A percentile compares a stretch with the other conserved stretches of the same genome.
phyloP scores from a whole-genome alignment of 306 rosid genomes.

The Lathyrus oleraceus region DNA sequence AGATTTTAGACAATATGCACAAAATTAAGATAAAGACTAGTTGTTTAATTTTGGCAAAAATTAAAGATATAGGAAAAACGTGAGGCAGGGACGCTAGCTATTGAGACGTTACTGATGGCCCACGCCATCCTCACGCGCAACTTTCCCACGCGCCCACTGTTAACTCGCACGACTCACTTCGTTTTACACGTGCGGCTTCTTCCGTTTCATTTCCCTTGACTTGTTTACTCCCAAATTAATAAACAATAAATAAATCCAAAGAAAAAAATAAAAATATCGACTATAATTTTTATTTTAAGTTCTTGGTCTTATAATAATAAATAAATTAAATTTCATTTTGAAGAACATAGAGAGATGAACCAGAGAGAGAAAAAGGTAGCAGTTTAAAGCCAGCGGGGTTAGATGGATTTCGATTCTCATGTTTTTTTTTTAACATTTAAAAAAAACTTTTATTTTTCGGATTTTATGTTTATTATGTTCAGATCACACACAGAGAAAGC shows the following conservation, averaged over 20 bases:
- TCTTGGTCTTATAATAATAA: background rate
- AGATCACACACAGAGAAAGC: slow-evolving; percentile 38
- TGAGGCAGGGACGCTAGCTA: slow-evolving; percentile 37
- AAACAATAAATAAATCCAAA: no score
- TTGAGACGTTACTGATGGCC: slow-evolving; percentile 20
- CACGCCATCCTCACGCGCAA: slow-evolving; percentile 41
- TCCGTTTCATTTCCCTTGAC: slow-evolving; percentile 19
- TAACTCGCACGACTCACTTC: slow-evolving; percentile 8
- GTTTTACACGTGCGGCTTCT: slow-evolving; percentile 36
- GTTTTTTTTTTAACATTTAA: background rate
- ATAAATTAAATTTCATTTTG: background rate
- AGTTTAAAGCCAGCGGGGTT: slow-evolving; percentile 40
- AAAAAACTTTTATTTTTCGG: background rate
- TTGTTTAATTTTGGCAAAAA: background rate
- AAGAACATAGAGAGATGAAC: slow-evolving; percentile 29
- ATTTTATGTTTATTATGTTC: slow-evolving; percentile 17
- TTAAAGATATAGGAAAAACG: slow-evolving; percentile 25
- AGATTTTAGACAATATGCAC: background rate
- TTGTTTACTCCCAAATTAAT: background rate
- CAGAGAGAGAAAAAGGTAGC: slow-evolving; percentile 1
- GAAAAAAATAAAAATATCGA: no score
- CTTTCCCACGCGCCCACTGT: slow-evolving; percentile 8
- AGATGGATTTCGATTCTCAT: slow-evolving; percentile 43
- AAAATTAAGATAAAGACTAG: background rate
- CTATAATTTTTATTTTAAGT: background rate